A percentile compares a stretch with the other conserved stretches of the same genome.
phyloP scores from a whole-genome alignment of 2,329 filamentous ascomycete species.

The Ascochyta koolunga region DNA sequence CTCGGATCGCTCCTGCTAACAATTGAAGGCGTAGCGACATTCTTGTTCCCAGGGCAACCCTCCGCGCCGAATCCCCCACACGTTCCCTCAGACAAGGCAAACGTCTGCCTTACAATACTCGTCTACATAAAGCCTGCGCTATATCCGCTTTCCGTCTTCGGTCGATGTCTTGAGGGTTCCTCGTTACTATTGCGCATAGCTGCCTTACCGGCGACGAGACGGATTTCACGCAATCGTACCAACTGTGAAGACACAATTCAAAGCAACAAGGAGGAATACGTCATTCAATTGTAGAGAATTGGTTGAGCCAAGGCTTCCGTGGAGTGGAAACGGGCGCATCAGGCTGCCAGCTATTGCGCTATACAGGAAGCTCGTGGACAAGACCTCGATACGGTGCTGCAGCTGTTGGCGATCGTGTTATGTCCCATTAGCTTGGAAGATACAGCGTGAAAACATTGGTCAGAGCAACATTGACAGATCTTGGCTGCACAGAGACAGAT shows the following conservation, averaged over 20 bases:
- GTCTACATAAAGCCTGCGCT: conserved; percentile 5
- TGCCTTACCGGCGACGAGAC: neutral
- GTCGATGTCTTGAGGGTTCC: neutral
- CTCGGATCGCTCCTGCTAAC: conserved; percentile 16
- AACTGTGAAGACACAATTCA: neutral
- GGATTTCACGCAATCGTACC: neutral
- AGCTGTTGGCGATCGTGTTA: neutral
- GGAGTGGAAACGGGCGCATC: neutral
- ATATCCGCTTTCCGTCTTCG: neutral
- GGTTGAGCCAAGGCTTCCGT: neutral
- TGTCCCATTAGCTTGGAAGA: conserved; percentile 31
- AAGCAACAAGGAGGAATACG: neutral
- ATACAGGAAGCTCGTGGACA: neutral
- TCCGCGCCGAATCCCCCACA: conserved; percentile 17
- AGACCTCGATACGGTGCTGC: neutral
- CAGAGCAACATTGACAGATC: neutral
- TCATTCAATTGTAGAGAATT: neutral
- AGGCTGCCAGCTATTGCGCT: neutral
- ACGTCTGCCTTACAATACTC: conserved; percentile 24
- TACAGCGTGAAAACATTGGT: conserved; percentile 11
- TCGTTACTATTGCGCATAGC: neutral
- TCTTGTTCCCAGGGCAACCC: conserved; percentile 33
- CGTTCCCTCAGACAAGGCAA: conserved; percentile 22
- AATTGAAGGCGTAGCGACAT: conserved; percentile 15
- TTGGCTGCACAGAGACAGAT: neutral